Evolutionary conservation across 2,329 filamentous ascomycete species (phyloP).

Genomic region (Verticillium zaregamsianum): DNA sequence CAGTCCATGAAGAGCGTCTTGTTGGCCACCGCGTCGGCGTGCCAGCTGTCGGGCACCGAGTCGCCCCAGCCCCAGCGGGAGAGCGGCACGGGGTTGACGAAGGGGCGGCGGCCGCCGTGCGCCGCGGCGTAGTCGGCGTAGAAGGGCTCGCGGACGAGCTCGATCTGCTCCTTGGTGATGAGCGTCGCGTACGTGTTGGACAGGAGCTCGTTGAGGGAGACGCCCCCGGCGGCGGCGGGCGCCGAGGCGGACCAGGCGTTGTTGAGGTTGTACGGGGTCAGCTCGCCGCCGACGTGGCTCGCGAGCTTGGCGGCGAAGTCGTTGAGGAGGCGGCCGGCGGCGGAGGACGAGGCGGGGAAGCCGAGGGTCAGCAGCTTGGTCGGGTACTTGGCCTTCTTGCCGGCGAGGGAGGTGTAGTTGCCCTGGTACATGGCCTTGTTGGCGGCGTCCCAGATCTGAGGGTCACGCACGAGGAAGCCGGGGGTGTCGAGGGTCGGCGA

Average conservation of each 20-base stretch:
- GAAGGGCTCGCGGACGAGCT: slow-evolving; percentile 32
- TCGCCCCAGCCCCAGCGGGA: slow-evolving; percentile 31
- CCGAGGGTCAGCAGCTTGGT: slow-evolving; percentile 23
- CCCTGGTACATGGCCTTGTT: slow-evolving; percentile 24
- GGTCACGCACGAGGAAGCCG: slow-evolving; percentile 35
- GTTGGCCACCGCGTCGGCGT: slow-evolving; percentile 20
- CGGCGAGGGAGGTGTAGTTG: slow-evolving; percentile 26
- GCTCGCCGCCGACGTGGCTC: slow-evolving; percentile 18
- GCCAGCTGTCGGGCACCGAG: slow-evolving; percentile 14
- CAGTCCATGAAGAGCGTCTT: slow-evolving; percentile 27
- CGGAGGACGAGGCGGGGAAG: slow-evolving; percentile 16
- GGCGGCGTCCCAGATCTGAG: slow-evolving; percentile 26
- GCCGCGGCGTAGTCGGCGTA: slow-evolving; percentile 32
- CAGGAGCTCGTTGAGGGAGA: slow-evolving; percentile 19
- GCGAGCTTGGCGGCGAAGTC: slow-evolving; percentile 23
- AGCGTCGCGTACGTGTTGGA: slow-evolving; percentile 29
- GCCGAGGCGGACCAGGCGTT: slow-evolving; percentile 19
- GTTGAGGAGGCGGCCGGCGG: slow-evolving; percentile 17
- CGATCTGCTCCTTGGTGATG: slow-evolving; percentile 31
- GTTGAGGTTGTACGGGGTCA: slow-evolving; percentile 15
- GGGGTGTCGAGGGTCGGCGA: slow-evolving; percentile 37
- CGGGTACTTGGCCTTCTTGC: slow-evolving; percentile 5
- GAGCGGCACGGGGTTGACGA: slow-evolving; percentile 30
- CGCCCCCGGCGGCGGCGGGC: slow-evolving; percentile 13
- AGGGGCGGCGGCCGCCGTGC: slow-evolving; percentile 28